Base-by-base conservation (phyloP, 768 basidiomycete genomes). In the Sutorius australiensis region DNA sequence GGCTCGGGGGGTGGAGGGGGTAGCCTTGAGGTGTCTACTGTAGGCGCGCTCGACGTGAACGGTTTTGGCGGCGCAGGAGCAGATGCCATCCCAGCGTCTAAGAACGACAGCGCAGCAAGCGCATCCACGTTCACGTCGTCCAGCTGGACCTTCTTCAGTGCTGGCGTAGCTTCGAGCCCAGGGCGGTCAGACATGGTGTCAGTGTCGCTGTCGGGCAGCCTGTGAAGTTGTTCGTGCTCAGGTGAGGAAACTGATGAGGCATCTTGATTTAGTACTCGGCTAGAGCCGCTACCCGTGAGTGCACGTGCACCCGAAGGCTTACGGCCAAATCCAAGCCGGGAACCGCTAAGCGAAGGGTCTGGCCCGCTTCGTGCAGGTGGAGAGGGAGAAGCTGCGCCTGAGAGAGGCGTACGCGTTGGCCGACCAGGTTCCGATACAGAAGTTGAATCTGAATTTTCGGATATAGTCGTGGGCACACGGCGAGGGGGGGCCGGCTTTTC, bases 261-360 rank as follows among this genome's bases (percentile, higher is more conserved):
- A 53, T 73, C 67, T 58, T 54, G 50, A 68, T 72, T 71, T 68
- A 57, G 62, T 52, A 59, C 70, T 71, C 60, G 78, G 77, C 66
- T 69, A 59, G 57, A 46, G 44, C 65, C 63, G 60, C 43, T 52
- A 54, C 48, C 50, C 5, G 60, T 54, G 51, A 75, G 80, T 44
- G 85, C 89, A 84, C 89, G 89, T 84, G 89, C 89, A 45, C 89
- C 89, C 31, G 87, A 85, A 19, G 89, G 89, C 63, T 87, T 89
- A 70, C 87, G 83, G 71, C 84, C 83, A 43, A 71, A 47, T 16
- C 57, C 58, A 45, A 64, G 40, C 54, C 66, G 63, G 76, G 64
- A 48, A 61, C 74, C 63, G 68, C 71, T 61, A 77, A 72, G 54
- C 69, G 67, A 61, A 48, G 62, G 52, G 60, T 75, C 61, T 58